A percentile compares a stretch with the other conserved stretches of the same genome.
These are phyloP conservation scores for Microsporum canis DNA, from an alignment of 2,329 filamentous ascomycete species.

Conservation along the genomic window DNA sequence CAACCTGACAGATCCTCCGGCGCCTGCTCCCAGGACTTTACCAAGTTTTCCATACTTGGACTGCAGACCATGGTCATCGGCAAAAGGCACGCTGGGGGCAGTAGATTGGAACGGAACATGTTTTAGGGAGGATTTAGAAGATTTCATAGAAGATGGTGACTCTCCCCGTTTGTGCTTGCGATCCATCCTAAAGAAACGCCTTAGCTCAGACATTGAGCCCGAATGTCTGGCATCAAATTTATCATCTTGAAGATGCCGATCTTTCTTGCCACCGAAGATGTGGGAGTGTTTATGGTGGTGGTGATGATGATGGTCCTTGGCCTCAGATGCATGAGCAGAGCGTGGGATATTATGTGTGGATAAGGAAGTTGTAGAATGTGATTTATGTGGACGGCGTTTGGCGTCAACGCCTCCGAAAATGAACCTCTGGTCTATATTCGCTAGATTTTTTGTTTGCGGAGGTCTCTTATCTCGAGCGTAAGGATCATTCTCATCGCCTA, in stretches of 20 bases:
- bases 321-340: constrained; percentile 35
- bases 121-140: constrained; percentile 41
- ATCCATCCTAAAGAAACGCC: constrained; percentile 81
- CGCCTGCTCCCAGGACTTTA: constrained; percentile 83
- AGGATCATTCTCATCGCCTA: constrained; percentile 70
- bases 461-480: constrained; percentile 73
- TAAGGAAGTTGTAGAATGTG: constrained; percentile 8
- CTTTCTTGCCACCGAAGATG: constrained; percentile 45
- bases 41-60: constrained; percentile 95
- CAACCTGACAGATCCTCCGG: constrained; percentile 83
- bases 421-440: constrained; percentile 66
- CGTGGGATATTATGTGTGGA: constrained; percentile 31
- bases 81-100: constrained; percentile 60
- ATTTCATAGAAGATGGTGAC: constrained; percentile 49
- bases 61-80: constrained; percentile 79
- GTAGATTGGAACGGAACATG: constrained; percentile 44
- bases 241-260: constrained; percentile 37
- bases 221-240: constrained; percentile 43
- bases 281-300: constrained; percentile 30
- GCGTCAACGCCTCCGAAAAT: constrained; percentile 70
- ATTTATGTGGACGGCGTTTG: constrained; percentile 48
- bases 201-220: constrained; percentile 86
- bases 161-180: constrained; percentile 53
- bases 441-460: constrained; percentile 54
- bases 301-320: constrained; percentile 30